phyloP scores from a whole-genome alignment of 2,329 filamentous ascomycete species.

The Colletotrichum eremochloae region DNA sequence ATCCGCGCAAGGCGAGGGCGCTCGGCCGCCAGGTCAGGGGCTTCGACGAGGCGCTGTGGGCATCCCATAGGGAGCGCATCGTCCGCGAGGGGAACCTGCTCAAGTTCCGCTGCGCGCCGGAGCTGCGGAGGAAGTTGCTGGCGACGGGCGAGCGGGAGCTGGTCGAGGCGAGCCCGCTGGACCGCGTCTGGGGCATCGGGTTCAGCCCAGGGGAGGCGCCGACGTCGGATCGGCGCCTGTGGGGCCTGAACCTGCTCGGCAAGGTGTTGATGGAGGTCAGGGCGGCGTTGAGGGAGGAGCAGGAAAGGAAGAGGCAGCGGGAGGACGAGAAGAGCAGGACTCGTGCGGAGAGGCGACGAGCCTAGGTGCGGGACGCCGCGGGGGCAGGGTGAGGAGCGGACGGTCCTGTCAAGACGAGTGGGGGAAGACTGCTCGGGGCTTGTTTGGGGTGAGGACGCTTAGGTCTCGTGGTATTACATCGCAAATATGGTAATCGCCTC shows the following conservation, averaged over 20 bases:
- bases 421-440: background rate
- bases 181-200: constrained; percentile 77
- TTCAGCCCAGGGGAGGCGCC: constrained; percentile 64
- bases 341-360: background rate
- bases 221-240: constrained; percentile 59
- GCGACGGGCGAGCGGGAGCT: constrained; percentile 71
- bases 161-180: constrained; percentile 72
- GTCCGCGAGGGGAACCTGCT: constrained; percentile 69
- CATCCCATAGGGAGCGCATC: constrained; percentile 62
- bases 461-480: constrained; percentile 40
- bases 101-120: constrained; percentile 67
- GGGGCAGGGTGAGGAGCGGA: background rate
- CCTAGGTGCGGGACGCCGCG: background rate
- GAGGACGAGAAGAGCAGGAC: background rate
- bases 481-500: constrained; percentile 31
- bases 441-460: constrained; percentile 18
- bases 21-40: constrained; percentile 68
- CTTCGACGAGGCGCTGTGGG: constrained; percentile 68
- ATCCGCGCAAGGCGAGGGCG: constrained; percentile 63
- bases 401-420: background rate
- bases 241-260: constrained; percentile 76
- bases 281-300: constrained; percentile 60
- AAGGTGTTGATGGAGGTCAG: constrained; percentile 73
- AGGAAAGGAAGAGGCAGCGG: no score
- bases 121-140: constrained; percentile 65